A percentile compares a stretch with the other conserved stretches of the same genome.
These are phyloP conservation scores for Pichia kudriavzevii DNA, from an alignment of 1,139 yeast species.

Conservation along the genomic window DNA sequence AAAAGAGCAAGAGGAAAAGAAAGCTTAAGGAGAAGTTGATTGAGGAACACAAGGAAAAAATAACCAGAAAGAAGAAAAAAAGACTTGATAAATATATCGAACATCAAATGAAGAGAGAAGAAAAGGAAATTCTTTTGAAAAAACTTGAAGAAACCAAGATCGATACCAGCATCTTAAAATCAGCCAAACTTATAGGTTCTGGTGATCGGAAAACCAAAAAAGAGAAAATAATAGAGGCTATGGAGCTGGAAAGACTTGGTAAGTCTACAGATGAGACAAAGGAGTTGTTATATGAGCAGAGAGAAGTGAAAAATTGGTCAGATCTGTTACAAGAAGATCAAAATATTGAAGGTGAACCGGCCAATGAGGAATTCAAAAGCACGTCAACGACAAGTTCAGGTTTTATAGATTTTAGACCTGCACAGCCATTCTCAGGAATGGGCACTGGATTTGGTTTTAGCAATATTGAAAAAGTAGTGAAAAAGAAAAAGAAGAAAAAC, in stretches of 20 bases:
- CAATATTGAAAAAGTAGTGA: slow-evolving; percentile 39
- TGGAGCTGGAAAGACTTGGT: slow-evolving; percentile 67
- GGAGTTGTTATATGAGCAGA: slow-evolving; percentile 62
- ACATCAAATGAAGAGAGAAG: slow-evolving; percentile 85
- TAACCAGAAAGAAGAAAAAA: slow-evolving; percentile 70
- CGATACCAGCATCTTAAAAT: slow-evolving; percentile 60
- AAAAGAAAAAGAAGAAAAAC: slow-evolving; percentile 31
- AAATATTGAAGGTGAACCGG: slow-evolving; percentile 18
- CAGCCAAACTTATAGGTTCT: slow-evolving; percentile 70
- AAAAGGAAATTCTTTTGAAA: slow-evolving; percentile 67
- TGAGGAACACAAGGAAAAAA: slow-evolving; percentile 54
- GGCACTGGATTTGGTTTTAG: slow-evolving; percentile 65
- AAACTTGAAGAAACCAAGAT: slow-evolving; percentile 66
- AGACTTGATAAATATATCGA: slow-evolving; percentile 72
- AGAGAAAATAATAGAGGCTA: slow-evolving; percentile 69
- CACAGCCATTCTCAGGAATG: slow-evolving; percentile 37
- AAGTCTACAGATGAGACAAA: slow-evolving; percentile 57
- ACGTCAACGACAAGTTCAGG: slow-evolving; percentile 33
- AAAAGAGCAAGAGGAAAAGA: slow-evolving; percentile 58
- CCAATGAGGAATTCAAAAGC: slow-evolving; percentile 21
- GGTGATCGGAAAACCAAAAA: slow-evolving; percentile 62
- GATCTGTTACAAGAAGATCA: slow-evolving; percentile 30
- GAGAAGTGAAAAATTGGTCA: slow-evolving; percentile 60
- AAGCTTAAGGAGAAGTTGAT: slow-evolving; percentile 52
- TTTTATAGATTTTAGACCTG: slow-evolving; percentile 69